phyloP scores from a whole-genome alignment of 345 rosid species.

The Gossypium raimondii region DNA sequence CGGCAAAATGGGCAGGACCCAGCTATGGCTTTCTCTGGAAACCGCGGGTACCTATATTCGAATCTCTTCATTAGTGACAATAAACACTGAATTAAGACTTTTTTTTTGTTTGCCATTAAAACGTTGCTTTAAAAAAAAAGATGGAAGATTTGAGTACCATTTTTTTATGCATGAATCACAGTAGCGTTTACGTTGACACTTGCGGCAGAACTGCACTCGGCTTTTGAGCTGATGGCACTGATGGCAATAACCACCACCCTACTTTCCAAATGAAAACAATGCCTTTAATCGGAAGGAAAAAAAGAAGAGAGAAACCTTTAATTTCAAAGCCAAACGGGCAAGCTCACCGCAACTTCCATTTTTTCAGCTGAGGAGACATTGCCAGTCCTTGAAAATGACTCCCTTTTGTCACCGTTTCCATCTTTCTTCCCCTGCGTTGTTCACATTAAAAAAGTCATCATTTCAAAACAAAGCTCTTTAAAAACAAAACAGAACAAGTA shows the following conservation, averaged over 20 bases:
- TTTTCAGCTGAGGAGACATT: neutral
- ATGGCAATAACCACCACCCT: constrained; percentile 29
- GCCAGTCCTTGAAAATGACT: no score
- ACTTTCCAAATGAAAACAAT: neutral
- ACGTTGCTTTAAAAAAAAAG: neutral
- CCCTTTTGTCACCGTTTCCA: no score
- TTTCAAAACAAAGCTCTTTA: neutral
- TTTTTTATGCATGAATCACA: constrained; percentile 33
- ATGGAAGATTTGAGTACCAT: constrained; percentile 31
- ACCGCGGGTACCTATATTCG: constrained; percentile 42
- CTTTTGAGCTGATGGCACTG: constrained; percentile 48
- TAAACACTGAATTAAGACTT: neutral
- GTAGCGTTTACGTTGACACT: constrained; percentile 42
- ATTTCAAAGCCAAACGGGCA: neutral
- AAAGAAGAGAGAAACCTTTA: neutral
- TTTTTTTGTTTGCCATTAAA: neutral
- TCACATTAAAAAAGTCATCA: neutral
- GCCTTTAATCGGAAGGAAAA: neutral
- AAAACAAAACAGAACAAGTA: neutral
- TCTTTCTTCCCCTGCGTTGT: no score
- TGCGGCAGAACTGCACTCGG: constrained; percentile 31
- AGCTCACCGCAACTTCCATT: neutral
- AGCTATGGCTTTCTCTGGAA: constrained; percentile 35
- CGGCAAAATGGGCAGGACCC: constrained; percentile 43
- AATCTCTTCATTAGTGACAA: neutral